Percentiles rank a stretch among this genome's conserved stretches.
phyloP scores from a whole-genome alignment of 768 basidiomycete species.

The Trametes meyenii region DNA sequence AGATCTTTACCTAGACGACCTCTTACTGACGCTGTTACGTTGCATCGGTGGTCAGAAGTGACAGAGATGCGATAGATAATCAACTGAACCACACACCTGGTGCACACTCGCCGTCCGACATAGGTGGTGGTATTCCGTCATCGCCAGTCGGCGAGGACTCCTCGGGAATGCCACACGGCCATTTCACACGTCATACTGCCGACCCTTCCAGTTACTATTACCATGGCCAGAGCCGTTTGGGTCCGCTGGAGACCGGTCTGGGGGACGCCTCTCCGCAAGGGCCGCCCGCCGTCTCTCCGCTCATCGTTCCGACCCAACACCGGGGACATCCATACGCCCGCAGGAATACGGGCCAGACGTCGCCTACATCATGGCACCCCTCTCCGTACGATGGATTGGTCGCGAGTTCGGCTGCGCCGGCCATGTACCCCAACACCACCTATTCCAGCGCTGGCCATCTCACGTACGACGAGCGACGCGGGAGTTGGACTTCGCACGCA shows the following conservation, averaged over 20 bases:
- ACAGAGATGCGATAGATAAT: slow-evolving; percentile 31
- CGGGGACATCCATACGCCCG: slow-evolving; percentile 20
- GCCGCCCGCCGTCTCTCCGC: slow-evolving; percentile 10
- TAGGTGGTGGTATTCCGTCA: slow-evolving; percentile 9
- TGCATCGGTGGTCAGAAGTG: slow-evolving; percentile 22
- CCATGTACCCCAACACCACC: slow-evolving; percentile 14
- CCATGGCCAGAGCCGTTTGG: slow-evolving; percentile 14
- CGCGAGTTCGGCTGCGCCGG: slow-evolving; percentile 9
- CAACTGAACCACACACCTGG: slow-evolving; percentile 14
- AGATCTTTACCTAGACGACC: slow-evolving; percentile 9
- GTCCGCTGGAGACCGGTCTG: slow-evolving; percentile 14
- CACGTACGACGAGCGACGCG: slow-evolving; percentile 24
- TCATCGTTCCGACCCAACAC: slow-evolving; percentile 10
- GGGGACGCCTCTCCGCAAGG: slow-evolving; percentile 5
- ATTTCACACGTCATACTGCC: slow-evolving; percentile 21
- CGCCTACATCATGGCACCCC: slow-evolving; percentile 15
- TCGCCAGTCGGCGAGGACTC: slow-evolving; percentile 26
- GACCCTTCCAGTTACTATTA: slow-evolving; percentile 19
- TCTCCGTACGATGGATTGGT: slow-evolving; percentile 13
- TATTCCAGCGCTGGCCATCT: slow-evolving; percentile 9
- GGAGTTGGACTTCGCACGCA: slow-evolving; percentile 17
- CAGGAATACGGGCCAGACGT: slow-evolving; percentile 10
- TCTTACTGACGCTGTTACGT: slow-evolving; percentile 18
- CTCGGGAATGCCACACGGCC: slow-evolving; percentile 26
- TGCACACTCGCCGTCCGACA: slow-evolving; percentile 11